Evolutionary conservation across 352 stramenopile genomes (phyloP).

Genomic region (Lagenidium giganteum): DNA sequence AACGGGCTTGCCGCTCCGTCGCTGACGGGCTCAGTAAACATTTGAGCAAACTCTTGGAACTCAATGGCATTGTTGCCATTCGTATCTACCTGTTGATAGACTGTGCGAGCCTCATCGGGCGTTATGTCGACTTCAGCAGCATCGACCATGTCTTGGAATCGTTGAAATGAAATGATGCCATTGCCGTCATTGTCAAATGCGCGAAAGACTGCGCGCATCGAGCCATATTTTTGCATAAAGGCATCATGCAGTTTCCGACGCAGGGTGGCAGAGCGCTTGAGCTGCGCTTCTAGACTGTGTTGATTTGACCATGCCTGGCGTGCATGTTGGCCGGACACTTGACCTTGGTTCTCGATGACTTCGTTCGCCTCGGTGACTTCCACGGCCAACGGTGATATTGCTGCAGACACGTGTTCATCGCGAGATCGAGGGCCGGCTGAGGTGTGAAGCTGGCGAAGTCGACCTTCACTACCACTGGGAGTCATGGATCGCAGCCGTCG

Average conservation of each 20-base stretch:
- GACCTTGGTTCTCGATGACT: no score
- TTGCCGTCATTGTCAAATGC: constrained; percentile 52
- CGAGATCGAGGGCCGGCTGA: no score
- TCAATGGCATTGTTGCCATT: constrained; percentile 57
- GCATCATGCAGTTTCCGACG: constrained; percentile 41
- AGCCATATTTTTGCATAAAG: constrained; percentile 59
- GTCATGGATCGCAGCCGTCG: no score
- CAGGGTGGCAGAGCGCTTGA: no score
- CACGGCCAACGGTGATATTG: no score
- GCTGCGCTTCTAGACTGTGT: no score
- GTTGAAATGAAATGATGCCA: constrained; percentile 53
- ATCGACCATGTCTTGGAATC: constrained; percentile 53
- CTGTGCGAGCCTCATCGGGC: constrained; percentile 22
- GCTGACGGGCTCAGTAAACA: constrained; percentile 40
- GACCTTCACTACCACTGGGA: no score
- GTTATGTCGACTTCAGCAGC: constrained; percentile 35
- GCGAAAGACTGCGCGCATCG: constrained; percentile 56
- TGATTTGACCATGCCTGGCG: no score
- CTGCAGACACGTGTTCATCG: no score
- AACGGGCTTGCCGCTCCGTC: constrained; percentile 20
- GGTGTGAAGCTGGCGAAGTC: no score
- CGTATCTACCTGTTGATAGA: constrained; percentile 39
- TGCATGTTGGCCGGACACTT: no score
- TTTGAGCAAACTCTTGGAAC: constrained; percentile 52
- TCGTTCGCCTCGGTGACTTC: no score